These are phyloP conservation scores for Paracamarosporium sp. DNA, from an alignment of 2,329 filamentous ascomycete genomes.

Conservation along the genomic window DNA sequence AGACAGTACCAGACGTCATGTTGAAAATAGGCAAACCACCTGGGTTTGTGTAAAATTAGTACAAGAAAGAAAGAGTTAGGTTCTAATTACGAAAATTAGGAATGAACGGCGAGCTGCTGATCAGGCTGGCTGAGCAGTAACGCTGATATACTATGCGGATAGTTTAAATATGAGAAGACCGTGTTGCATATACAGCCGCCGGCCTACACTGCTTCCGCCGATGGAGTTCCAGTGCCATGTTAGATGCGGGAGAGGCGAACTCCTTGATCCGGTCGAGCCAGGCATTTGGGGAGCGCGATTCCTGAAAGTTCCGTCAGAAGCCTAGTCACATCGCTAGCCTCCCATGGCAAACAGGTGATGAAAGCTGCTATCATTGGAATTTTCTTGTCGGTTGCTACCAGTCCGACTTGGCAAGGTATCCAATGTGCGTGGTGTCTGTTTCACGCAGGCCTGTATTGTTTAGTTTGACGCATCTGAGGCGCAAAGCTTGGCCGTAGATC, in stretches of 20 bases:
- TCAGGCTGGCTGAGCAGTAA: constrained; percentile 38
- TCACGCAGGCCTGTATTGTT: constrained; percentile 33
- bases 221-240: constrained; percentile 26
- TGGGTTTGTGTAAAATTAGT: constrained; percentile 36
- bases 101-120: constrained; percentile 39
- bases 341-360: constrained; percentile 16
- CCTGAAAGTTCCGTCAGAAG: constrained; percentile 19
- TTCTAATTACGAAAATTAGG: constrained; percentile 25
- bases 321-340: constrained; percentile 10
- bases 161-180: constrained; percentile 31
- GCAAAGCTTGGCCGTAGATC: constrained; percentile 25
- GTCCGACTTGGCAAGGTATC: constrained; percentile 27
- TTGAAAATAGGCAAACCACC: constrained; percentile 36
- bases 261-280: constrained; percentile 23
- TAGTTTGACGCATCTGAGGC: constrained; percentile 31
- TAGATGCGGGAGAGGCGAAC: constrained; percentile 19
- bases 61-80: constrained; percentile 25
- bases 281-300: constrained; percentile 17
- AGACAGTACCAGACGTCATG: constrained; percentile 48
- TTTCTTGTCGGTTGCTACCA: constrained; percentile 29
- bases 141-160: constrained; percentile 14
- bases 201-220: constrained; percentile 24
- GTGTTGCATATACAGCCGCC: constrained; percentile 14
- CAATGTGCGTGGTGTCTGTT: constrained; percentile 33
- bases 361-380: constrained; percentile 22